Base-by-base conservation (phyloP, 2,329 filamentous ascomycete genomes). In the Penicillium thymicola region DNA sequence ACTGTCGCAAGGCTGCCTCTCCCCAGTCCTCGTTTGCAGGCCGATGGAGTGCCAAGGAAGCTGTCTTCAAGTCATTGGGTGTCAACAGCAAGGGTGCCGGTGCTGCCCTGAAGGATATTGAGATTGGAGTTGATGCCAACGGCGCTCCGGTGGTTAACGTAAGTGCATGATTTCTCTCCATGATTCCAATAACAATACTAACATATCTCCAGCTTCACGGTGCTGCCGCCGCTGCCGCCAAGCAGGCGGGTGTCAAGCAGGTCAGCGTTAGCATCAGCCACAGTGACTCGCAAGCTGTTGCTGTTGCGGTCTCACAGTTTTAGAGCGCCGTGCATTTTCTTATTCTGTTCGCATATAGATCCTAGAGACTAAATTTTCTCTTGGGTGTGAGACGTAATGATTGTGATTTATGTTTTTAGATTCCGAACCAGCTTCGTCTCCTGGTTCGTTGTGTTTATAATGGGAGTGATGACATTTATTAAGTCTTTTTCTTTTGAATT, bases 31-130 rank as follows among this genome's bases (percentile, higher is more conserved):
- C 91, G 50, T 99, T 97, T 76, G 91, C 93, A 5, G 94, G 94
- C 48, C 87, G 92, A 65, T 99, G 94, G 94, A 93, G 89, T 68
- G 94, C 94, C 36, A 99, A 99, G 81, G 94, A 99, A 53, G 94
- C 94, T 28, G 92, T 99, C 0, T 99, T 99, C 83, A 99, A 99
- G 85, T 92, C 90, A 37, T 82, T 99, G 14, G 92, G 92, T 64
- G 92, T 97, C 13, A 79, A 83, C 66, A 89, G 92, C 76, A 87
- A 89, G 77, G 94, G 94, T 59, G 92, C 89, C 10, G 94, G 95
- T 63, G 93, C 94, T 58, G 82, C 91, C 16, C 76, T 99, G 76
- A 94, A 88, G 80, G 92, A 97, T 41, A 99, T 99, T 78, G 95
- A 99, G 79, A 93, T 99, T 67, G 75, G 85, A 60, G 88, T 87